Conservation (phyloP, 352 stramenopile species). For the Phytophthora pseudosyringae region DNA sequence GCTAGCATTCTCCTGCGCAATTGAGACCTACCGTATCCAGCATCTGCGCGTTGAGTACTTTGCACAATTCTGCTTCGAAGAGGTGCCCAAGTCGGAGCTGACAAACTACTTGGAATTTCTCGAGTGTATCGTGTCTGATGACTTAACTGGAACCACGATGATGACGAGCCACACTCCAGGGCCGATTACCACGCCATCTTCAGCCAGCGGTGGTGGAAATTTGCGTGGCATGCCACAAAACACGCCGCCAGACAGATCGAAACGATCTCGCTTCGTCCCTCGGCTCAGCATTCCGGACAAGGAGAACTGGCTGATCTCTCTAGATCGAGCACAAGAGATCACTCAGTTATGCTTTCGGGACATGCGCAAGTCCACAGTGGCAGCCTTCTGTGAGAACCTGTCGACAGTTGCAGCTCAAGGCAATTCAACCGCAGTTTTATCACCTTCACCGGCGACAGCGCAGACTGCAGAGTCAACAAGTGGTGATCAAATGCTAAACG, state of each 20-base stretch:
- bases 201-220: conserved; percentile 8
- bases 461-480: neutral
- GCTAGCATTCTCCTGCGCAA: conserved; percentile 71
- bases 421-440: conserved; percentile 32
- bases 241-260: conserved; percentile 32
- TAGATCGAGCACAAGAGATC: conserved; percentile 72
- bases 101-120: conserved; percentile 77
- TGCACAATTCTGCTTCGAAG: conserved; percentile 78
- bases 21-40: conserved; percentile 70
- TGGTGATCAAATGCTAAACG: conserved; percentile 57
- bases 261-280: conserved; percentile 54
- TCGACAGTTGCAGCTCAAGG: conserved; percentile 51
- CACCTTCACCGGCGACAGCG: neutral
- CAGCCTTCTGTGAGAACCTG: conserved; percentile 72
- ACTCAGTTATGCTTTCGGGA: conserved; percentile 72
- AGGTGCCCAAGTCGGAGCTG: conserved; percentile 58
- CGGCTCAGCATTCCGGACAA: conserved; percentile 70
- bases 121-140: conserved; percentile 75
- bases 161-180: conserved; percentile 14
- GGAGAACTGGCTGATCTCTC: conserved; percentile 66
- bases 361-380: conserved; percentile 71
- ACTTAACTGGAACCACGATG: conserved; percentile 31
- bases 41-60: conserved; percentile 82
- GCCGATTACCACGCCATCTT: conserved; percentile 8
- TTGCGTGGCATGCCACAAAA: conserved; percentile 17